Percentiles rank a stretch among this genome's conserved stretches.
These are phyloP conservation scores for Exophiala viscosa DNA, from an alignment of 2,329 filamentous ascomycete species.

Conservation along the genomic window DNA sequence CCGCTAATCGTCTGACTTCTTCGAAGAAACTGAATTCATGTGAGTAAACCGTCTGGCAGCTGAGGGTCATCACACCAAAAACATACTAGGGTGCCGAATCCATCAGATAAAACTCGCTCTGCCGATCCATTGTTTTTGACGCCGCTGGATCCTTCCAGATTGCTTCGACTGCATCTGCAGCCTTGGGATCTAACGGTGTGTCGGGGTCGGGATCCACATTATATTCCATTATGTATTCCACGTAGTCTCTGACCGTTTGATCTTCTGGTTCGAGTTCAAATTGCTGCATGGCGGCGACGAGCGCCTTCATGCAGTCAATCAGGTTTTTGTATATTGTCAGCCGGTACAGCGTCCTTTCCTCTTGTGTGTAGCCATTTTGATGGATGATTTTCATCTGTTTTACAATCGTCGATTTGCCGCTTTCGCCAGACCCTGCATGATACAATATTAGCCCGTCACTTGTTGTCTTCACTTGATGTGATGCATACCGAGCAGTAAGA, in stretches of 20 bases:
- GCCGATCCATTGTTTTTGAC: constrained; percentile 79
- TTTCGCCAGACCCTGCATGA: constrained; percentile 82
- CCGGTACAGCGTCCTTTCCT: constrained; percentile 90
- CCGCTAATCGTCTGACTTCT: constrained; percentile 79
- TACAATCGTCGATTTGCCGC: constrained; percentile 97
- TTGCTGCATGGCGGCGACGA: constrained; percentile 86
- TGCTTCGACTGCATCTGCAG: constrained; percentile 77
- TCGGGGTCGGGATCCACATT: constrained; percentile 87
- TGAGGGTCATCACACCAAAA: background rate
- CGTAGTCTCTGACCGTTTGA: constrained; percentile 67
- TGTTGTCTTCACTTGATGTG: background rate
- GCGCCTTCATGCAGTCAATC: constrained; percentile 89
- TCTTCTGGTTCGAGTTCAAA: constrained; percentile 78
- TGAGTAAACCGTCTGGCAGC: constrained; percentile 23
- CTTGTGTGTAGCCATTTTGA: constrained; percentile 91
- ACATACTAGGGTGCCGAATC: constrained; percentile 96
- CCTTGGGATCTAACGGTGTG: constrained; percentile 72
- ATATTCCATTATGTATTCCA: constrained; percentile 80
- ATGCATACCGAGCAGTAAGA: constrained; percentile 76
- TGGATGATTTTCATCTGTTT: constrained; percentile 99
- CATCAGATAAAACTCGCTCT: constrained; percentile 99
- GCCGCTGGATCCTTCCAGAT: constrained; percentile 89
- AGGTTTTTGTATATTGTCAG: constrained; percentile 98
- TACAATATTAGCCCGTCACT: constrained; percentile 2
- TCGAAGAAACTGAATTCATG: constrained; percentile 76